phyloP scores from a whole-genome alignment of 2,329 filamentous ascomycete species.

The Periconia sp. region DNA sequence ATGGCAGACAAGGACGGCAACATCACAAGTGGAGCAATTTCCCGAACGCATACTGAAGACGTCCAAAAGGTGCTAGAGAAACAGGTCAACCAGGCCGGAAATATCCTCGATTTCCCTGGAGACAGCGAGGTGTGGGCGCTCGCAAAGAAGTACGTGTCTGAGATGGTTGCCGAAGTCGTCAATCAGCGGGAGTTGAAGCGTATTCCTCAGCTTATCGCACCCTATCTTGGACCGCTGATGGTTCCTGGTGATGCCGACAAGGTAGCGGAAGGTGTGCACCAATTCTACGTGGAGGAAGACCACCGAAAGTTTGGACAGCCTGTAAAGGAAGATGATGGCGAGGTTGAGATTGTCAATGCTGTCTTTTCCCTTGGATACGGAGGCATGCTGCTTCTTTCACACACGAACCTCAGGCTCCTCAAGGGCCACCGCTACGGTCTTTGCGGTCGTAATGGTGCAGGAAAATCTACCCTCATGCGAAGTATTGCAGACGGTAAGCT shows the following conservation, averaged over 20 bases:
- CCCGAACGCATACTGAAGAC: slow-evolving; percentile 73
- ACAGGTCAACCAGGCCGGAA: slow-evolving; percentile 74
- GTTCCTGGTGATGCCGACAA: slow-evolving; percentile 66
- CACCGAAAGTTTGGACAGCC: slow-evolving; percentile 85
- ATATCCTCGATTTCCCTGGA: slow-evolving; percentile 66
- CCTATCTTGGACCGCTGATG: slow-evolving; percentile 78
- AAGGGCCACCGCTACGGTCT: slow-evolving; percentile 98
- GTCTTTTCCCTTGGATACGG: slow-evolving; percentile 97
- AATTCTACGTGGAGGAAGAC: slow-evolving; percentile 82
- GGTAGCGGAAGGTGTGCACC: slow-evolving; percentile 75
- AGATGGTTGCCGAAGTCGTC: slow-evolving; percentile 86
- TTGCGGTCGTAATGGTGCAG: slow-evolving; percentile 94
- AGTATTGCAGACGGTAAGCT: slow-evolving; percentile 95
- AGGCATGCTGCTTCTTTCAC: slow-evolving; percentile 94
- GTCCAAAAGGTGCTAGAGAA: slow-evolving; percentile 76
- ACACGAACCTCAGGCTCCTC: slow-evolving; percentile 91
- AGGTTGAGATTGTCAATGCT: slow-evolving; percentile 95
- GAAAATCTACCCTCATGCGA: slow-evolving; percentile 99
- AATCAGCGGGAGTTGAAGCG: slow-evolving; percentile 81
- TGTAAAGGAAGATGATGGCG: slow-evolving; percentile 86
- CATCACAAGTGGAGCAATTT: slow-evolving; percentile 61
- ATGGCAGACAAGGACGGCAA: slow-evolving; percentile 70
- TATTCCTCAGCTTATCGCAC: slow-evolving; percentile 70
- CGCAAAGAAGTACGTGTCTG: slow-evolving; percentile 75
- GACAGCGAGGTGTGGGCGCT: slow-evolving; percentile 67